Evolutionary conservation across 2,329 filamentous ascomycete genomes (phyloP).

Genomic region (Alternaria sp.): DNA sequence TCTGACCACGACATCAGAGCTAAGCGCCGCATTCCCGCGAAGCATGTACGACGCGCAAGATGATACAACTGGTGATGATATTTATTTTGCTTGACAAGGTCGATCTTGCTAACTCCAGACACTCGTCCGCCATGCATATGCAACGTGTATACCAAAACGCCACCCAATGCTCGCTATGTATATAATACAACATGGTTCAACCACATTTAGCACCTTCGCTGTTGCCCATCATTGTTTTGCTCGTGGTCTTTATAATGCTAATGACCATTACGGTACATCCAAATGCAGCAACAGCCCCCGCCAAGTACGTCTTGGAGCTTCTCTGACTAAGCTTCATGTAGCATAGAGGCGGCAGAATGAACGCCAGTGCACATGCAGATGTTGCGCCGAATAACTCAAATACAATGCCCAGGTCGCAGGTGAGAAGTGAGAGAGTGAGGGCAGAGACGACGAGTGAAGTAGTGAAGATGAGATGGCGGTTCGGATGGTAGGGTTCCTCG

Average conservation of each 20-base stretch:
- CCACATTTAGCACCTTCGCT: conserved; percentile 36
- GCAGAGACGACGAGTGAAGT: conserved; percentile 81
- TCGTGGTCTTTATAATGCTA: conserved; percentile 42
- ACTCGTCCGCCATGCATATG: conserved; percentile 6
- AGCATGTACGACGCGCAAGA: background rate
- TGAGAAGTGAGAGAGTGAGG: conserved; percentile 79
- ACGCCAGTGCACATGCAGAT: conserved; percentile 90
- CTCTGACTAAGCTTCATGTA: conserved; percentile 92
- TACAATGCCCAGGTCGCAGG: conserved; percentile 91
- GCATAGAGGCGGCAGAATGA: conserved; percentile 92
- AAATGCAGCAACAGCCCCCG: conserved; percentile 77
- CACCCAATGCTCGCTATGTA: conserved; percentile 27
- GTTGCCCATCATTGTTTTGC: conserved; percentile 36
- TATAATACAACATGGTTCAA: conserved; percentile 30
- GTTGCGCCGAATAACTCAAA: conserved; percentile 97
- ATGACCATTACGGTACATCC: conserved; percentile 82
- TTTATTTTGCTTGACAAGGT: background rate
- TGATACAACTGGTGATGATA: background rate
- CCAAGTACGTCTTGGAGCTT: conserved; percentile 76
- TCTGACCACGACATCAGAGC: background rate
- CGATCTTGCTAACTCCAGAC: background rate
- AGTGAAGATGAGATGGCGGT: conserved; percentile 86
- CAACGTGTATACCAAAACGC: conserved; percentile 18
- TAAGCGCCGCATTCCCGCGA: background rate
- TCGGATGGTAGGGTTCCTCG: conserved; percentile 78